phyloP scores from a whole-genome alignment of 345 rosid genomes.

The Citrus sinensis region DNA sequence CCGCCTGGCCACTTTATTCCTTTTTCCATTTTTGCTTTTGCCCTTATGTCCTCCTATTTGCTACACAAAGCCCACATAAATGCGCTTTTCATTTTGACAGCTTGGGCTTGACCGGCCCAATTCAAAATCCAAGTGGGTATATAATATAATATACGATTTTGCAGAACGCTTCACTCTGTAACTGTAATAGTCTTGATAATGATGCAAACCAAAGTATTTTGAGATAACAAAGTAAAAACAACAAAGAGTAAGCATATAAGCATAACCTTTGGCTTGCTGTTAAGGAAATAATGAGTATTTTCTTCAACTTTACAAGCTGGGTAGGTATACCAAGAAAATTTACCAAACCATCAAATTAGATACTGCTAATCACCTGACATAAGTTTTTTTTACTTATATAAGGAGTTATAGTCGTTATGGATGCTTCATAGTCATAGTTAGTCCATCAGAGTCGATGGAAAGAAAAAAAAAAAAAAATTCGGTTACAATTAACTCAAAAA shows the following conservation, averaged over 20 bases:
- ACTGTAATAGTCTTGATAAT: not conserved
- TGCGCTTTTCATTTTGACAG: not conserved
- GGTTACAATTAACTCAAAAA: not conserved
- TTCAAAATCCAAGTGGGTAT: not conserved
- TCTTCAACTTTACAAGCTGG: slow-evolving; percentile 3
- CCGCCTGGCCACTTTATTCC: not conserved
- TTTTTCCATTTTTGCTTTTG: not conserved
- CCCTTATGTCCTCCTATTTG: not conserved
- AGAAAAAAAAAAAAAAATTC: not conserved
- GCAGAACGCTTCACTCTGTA: not conserved
- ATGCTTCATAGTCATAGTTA: not conserved
- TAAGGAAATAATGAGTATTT: not conserved
- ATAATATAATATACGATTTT: not conserved
- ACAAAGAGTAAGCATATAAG: not conserved
- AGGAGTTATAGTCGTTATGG: not conserved
- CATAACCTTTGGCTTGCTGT: not conserved
- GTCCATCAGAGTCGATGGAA: not conserved
- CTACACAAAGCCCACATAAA: not conserved
- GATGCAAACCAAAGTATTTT: not conserved
- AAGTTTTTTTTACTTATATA: not conserved
- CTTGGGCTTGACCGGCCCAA: not conserved
- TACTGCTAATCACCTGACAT: not conserved
- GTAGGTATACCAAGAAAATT: slow-evolving; percentile 4
- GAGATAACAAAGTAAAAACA: not conserved
- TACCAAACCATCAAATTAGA: not conserved